These are phyloP conservation scores for Komagataea norvegica DNA, from an alignment of 1,139 yeast species.

Conservation along the genomic window DNA sequence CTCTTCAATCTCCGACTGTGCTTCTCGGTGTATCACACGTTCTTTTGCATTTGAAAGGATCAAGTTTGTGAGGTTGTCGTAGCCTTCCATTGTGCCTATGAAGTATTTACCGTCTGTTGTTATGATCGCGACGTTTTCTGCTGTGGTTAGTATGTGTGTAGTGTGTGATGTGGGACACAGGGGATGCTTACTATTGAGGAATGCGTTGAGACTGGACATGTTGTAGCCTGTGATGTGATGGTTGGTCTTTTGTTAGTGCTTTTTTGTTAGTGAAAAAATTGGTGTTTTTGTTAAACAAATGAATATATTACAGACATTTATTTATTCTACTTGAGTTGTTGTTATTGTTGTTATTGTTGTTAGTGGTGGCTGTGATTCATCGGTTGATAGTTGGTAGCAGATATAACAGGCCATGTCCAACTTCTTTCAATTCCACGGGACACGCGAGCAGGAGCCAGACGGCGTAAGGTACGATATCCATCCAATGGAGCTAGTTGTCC, in stretches of 20 bases:
- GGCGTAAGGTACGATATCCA: conserved; percentile 34
- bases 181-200: conserved; percentile 19
- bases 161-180: neutral
- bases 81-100: conserved; percentile 70
- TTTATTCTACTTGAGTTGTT: too few species aligned
- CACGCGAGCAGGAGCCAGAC: neutral
- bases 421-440: conserved; percentile 2
- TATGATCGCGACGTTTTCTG: conserved; percentile 52
- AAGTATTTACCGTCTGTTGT: conserved; percentile 81
- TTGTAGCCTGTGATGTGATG: neutral
- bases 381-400: too few species aligned
- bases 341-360: too few species aligned
- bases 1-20: conserved; percentile 47
- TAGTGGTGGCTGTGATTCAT: too few species aligned
- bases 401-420: too few species aligned
- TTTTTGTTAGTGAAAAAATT: too few species aligned
- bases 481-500: conserved; percentile 55
- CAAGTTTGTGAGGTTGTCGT: conserved; percentile 74
- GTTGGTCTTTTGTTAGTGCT: neutral
- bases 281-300: too few species aligned
- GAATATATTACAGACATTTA: too few species aligned
- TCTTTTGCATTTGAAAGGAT: conserved; percentile 61
- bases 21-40: conserved; percentile 35
- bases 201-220: conserved; percentile 24
- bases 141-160: conserved; percentile 10